These are phyloP conservation scores for Ustilago esculenta DNA, from an alignment of 1,284 basidiomycete species.

Conservation along the genomic window DNA sequence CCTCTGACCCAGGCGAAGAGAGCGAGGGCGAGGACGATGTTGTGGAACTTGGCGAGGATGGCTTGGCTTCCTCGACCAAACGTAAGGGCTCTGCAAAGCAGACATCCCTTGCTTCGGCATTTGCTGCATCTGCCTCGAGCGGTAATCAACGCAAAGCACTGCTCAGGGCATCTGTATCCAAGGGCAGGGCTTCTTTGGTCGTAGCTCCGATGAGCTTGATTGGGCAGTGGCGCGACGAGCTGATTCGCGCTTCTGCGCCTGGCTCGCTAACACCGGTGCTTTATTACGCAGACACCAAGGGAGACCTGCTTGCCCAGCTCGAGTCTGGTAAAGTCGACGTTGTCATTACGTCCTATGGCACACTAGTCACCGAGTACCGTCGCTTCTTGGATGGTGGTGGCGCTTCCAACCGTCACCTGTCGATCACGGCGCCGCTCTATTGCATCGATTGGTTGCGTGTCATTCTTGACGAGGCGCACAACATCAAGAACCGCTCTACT, in stretches of 20 bases:
- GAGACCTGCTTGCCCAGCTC: constrained; percentile 76
- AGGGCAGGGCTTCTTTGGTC: constrained; percentile 76
- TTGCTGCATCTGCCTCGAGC: constrained; percentile 36
- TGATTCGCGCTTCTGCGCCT: constrained; percentile 74
- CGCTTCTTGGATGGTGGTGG: constrained; percentile 49
- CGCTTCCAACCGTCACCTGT: constrained; percentile 22
- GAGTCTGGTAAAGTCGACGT: constrained; percentile 73
- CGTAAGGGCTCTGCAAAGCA: constrained; percentile 39
- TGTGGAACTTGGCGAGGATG: constrained; percentile 10
- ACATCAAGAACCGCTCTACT: constrained; percentile 90
- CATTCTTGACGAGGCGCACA: constrained; percentile 84
- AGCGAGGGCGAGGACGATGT: constrained; percentile 31
- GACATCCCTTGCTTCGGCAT: constrained; percentile 55
- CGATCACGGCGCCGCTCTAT: constrained; percentile 50
- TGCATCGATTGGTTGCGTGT: constrained; percentile 62
- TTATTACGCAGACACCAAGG: constrained; percentile 80
- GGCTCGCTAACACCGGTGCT: constrained; percentile 74
- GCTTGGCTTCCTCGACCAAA: not conserved
- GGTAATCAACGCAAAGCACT: constrained; percentile 23
- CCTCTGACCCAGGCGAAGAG: constrained; percentile 30
- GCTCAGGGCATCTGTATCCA: constrained; percentile 39
- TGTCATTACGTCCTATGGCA: constrained; percentile 87
- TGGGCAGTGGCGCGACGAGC: constrained; percentile 88
- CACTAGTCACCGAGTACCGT: constrained; percentile 59
- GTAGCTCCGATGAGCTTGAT: constrained; percentile 92